A percentile compares a stretch with the other conserved stretches of the same genome.
Conservation (phyloP, 2,329 filamentous ascomycete species). For the Harringtonia lauricola region DNA sequence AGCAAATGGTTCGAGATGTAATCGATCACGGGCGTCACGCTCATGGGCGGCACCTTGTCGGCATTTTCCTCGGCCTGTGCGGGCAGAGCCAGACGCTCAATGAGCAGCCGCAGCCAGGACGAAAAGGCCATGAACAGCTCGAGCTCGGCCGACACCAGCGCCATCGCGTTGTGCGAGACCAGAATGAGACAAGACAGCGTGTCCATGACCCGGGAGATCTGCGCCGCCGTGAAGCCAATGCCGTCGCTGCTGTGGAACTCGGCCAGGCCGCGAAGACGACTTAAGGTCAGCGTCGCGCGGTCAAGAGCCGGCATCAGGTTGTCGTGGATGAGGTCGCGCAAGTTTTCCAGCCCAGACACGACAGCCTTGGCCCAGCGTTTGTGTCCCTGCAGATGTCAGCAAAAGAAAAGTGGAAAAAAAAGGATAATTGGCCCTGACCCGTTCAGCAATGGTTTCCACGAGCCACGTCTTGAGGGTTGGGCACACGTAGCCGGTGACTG, state of each 20-base stretch:
- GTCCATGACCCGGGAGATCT: constrained; percentile 57
- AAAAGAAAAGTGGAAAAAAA: neutral
- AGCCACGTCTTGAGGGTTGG: constrained; percentile 76
- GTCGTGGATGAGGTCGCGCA: constrained; percentile 71
- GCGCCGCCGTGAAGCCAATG: constrained; percentile 53
- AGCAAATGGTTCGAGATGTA: constrained; percentile 67
- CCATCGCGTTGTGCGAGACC: constrained; percentile 61
- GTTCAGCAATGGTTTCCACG: constrained; percentile 68
- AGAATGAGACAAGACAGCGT: constrained; percentile 66
- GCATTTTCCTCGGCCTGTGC: constrained; percentile 63
- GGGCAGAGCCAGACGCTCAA: constrained; percentile 60
- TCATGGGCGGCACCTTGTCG: constrained; percentile 67
- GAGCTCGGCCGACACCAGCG: constrained; percentile 64
- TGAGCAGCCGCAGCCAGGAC: constrained; percentile 72
- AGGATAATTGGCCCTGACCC: constrained; percentile 37
- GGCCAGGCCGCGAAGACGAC: constrained; percentile 72
- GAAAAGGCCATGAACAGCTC: constrained; percentile 70
- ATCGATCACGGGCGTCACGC: constrained; percentile 58
- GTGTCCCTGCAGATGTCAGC: constrained; percentile 49
- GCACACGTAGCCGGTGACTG: constrained; percentile 72
- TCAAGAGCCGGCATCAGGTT: constrained; percentile 84
- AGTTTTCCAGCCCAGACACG: constrained; percentile 61
- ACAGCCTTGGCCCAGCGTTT: constrained; percentile 94
- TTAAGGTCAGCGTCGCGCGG: constrained; percentile 69
- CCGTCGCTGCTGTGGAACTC: constrained; percentile 56